Percentiles rank a stretch among this genome's conserved stretches.
These are phyloP conservation scores for Naganishia kalamii DNA, from an alignment of 768 basidiomycete genomes.

Conservation along the genomic window DNA sequence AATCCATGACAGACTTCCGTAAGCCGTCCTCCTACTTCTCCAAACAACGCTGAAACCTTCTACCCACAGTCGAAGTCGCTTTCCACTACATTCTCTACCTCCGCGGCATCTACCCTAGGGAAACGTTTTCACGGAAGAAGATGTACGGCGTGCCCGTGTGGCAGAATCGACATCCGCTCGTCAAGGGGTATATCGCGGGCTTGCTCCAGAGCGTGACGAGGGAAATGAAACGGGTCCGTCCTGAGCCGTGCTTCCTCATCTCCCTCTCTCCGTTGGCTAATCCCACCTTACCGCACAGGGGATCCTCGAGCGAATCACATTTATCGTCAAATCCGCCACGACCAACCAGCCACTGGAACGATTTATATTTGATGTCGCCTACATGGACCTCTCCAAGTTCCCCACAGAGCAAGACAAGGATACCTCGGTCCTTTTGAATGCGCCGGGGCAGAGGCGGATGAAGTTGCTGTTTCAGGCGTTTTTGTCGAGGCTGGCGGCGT, in stretches of 20 bases:
- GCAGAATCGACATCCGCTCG: constrained; percentile 80
- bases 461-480: constrained; percentile 39
- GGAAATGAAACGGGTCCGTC: constrained; percentile 61
- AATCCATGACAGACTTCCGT: constrained; percentile 6
- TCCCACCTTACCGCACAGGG: constrained; percentile 50
- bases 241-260: not conserved
- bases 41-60: not conserved
- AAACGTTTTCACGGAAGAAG: constrained; percentile 76
- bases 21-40: not conserved
- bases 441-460: constrained; percentile 37
- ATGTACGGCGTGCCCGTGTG: constrained; percentile 87
- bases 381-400: constrained; percentile 51
- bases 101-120: constrained; percentile 80
- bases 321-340: constrained; percentile 71
- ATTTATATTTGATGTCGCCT: constrained; percentile 79
- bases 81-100: constrained; percentile 88
- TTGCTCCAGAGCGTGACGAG: constrained; percentile 74
- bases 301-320: constrained; percentile 66
- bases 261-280: not conserved
- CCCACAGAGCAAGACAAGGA: constrained; percentile 24
- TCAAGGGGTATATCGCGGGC: constrained; percentile 84
- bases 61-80: constrained; percentile 75
- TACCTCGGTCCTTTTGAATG: constrained; percentile 6
- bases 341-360: constrained; percentile 77
- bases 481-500: constrained; percentile 35